Evolutionary conservation across 1,139 yeast species (phyloP), one percentile per base, ranked within the genome.

Genomic region (Yamadazyma spencermartinsiae): DNA sequence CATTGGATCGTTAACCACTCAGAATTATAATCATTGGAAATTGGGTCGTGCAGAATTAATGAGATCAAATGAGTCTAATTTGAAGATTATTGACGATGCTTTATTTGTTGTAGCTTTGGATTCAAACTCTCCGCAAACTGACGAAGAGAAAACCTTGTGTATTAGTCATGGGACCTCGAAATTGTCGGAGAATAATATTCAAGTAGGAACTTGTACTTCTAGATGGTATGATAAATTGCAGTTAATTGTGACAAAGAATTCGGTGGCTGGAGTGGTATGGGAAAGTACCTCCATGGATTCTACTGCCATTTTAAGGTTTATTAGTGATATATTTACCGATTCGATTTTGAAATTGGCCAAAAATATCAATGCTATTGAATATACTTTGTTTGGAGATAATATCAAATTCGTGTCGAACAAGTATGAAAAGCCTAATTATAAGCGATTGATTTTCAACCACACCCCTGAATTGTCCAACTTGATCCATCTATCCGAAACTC

Each of bases 151-250:
- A 45, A 61, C 72, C 1, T 42, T 57, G 26, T 57, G 58, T 15
- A 75, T 84, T 12, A 75, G 83, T 23, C 85, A 82, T 54, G 94
- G 94, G 18, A 74, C 85, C 3, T 73, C 85, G 1, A 61, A 62
- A 26, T 72, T 83, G 40, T 72, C 78, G 34, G 61, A 66, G 2
- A 66, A 66, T 16, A 64, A 73, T 21, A 67, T 79, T 37, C 92
- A 85, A 59, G 64, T 73, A 11, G 94, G 94, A 14, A 78, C 88
- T 2, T 85, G 92, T 63, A 79, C 83, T 14, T 81, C 86, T 10
- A 68, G 94, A 51, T 84, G 90, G 86, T 84, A 82, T 54, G 94
- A 85, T 56, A 85, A 85, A 55, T 61, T 85, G 38, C 90, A 84
- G 55, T 55, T 85, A 32, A 72, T 85, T 24, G 80, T 85, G 9